These are phyloP conservation scores for Berkeleyomyces rouxiae DNA, from an alignment of 2,329 filamentous ascomycete genomes.

Conservation along the genomic window DNA sequence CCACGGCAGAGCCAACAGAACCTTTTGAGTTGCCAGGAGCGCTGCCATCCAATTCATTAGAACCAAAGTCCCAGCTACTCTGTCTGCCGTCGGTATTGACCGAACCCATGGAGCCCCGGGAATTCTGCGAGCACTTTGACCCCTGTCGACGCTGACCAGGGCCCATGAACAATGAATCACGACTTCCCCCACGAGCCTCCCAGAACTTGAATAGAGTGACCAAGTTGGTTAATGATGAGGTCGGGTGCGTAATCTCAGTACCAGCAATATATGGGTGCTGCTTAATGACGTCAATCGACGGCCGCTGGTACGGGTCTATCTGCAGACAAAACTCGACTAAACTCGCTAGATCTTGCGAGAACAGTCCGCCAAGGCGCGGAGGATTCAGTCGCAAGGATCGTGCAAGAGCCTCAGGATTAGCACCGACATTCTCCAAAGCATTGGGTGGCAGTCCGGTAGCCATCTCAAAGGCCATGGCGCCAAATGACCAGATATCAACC, in stretches of 20 bases:
- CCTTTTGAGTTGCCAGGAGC: background rate
- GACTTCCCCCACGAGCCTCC: constrained; percentile 57
- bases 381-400: constrained; percentile 42
- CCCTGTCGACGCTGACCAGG: constrained; percentile 1
- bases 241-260: constrained; percentile 46
- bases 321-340: constrained; percentile 59
- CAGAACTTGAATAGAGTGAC: constrained; percentile 58
- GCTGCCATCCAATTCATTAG: background rate
- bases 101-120: constrained; percentile 37
- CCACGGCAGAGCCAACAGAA: background rate
- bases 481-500: constrained; percentile 74
- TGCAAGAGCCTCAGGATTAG: constrained; percentile 26
- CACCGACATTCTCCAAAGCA: constrained; percentile 29
- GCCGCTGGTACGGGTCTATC: constrained; percentile 49
- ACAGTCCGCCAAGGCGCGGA: constrained; percentile 54
- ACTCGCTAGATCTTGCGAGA: constrained; percentile 50
- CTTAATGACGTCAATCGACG: constrained; percentile 52
- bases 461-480: constrained; percentile 66
- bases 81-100: background rate
- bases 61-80: constrained; percentile 11
- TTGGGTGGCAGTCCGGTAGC: constrained; percentile 63
- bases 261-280: constrained; percentile 52
- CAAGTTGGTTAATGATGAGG: constrained; percentile 43
- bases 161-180: constrained; percentile 41
- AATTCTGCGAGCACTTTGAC: constrained; percentile 5